Conservation (phyloP, 257 asterid species). For the Misopates orontium region DNA sequence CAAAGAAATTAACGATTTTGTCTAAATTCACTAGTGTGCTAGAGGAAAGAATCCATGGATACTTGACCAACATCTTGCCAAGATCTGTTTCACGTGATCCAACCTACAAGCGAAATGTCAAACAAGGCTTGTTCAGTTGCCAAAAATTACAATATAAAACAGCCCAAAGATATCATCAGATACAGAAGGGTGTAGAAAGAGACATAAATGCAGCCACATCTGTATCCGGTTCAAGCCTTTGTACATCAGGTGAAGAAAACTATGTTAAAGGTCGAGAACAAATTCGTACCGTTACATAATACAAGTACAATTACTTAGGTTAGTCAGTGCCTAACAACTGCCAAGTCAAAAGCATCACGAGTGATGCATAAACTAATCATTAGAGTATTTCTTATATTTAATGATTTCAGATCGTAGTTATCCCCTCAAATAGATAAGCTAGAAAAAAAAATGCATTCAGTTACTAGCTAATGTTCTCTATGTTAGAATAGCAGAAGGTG, state of each 20-base stretch:
- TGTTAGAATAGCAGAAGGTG: not conserved
- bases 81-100: constrained; percentile 45
- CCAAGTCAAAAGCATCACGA: not conserved
- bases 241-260: constrained; percentile 1
- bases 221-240: constrained; percentile 7
- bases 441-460: not conserved
- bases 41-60: constrained; percentile 91
- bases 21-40: constrained; percentile 65
- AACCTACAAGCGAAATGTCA: constrained; percentile 48
- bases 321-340: not conserved
- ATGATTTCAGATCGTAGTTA: not conserved
- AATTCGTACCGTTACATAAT: not conserved
- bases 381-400: not conserved
- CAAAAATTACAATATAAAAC: constrained; percentile 2
- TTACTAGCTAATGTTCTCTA: not conserved
- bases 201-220: constrained; percentile 3
- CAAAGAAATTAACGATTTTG: constrained; percentile 56
- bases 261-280: not conserved
- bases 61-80: constrained; percentile 72
- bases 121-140: constrained; percentile 11
- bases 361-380: not conserved
- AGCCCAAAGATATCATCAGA: constrained; percentile 11
- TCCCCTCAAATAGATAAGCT: not conserved
- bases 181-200: not conserved
- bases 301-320: not conserved